A percentile compares a stretch with the other conserved stretches of the same genome.
phyloP scores from a whole-genome alignment of 768 basidiomycete species.

The Tulasnella sp. region DNA sequence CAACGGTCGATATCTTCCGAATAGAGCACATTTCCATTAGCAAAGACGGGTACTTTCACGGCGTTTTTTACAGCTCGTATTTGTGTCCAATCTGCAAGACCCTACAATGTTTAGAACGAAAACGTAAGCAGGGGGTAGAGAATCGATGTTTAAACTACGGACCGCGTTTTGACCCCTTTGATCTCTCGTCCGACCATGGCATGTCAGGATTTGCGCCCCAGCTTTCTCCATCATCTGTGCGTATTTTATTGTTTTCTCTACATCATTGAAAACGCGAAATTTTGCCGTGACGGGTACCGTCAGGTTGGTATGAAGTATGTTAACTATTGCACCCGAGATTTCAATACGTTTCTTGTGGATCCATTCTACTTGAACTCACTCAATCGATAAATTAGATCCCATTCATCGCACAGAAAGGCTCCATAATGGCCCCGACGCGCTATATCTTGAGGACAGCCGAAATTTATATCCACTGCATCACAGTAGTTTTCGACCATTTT shows the following conservation, averaged over 20 bases:
- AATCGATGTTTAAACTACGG: constrained; percentile 20
- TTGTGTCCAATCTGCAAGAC: constrained; percentile 78
- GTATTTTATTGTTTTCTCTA: constrained; percentile 83
- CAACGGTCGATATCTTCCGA: constrained; percentile 71
- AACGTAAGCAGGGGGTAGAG: not conserved
- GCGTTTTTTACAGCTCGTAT: constrained; percentile 85
- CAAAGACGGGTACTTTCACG: constrained; percentile 85
- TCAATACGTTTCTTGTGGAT: not conserved
- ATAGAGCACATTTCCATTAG: constrained; percentile 91
- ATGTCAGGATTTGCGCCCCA: constrained; percentile 88
- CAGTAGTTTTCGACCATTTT: constrained; percentile 61
- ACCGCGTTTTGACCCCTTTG: constrained; percentile 79
- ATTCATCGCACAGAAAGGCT: constrained; percentile 85
- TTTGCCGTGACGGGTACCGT: constrained; percentile 92
- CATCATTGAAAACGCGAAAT: constrained; percentile 76
- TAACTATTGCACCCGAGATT: constrained; percentile 39
- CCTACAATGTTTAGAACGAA: constrained; percentile 31
- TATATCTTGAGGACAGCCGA: constrained; percentile 93
- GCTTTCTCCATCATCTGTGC: constrained; percentile 92
- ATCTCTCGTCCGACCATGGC: constrained; percentile 83
- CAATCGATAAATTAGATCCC: constrained; percentile 72
- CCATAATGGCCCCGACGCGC: constrained; percentile 81
- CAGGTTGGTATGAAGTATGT: constrained; percentile 70
- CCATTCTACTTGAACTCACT: constrained; percentile 33
- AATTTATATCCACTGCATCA: constrained; percentile 90